Percentiles rank a stretch among this genome's conserved stretches.
Conservation (phyloP, 2,329 filamentous ascomycete genomes). For the Aureobasidium sp. region DNA sequence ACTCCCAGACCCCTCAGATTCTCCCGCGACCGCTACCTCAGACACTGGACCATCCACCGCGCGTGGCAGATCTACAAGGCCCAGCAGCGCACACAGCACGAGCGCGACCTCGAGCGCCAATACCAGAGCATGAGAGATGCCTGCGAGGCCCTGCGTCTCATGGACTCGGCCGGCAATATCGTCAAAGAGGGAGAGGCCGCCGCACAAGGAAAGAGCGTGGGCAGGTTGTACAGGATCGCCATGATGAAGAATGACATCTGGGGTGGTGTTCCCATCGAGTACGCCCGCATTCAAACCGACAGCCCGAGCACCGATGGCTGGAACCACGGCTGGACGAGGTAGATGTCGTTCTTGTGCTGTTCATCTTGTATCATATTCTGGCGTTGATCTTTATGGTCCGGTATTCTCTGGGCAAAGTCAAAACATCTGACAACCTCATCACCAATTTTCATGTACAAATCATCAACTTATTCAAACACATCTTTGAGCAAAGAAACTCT, state of each 20-base stretch:
- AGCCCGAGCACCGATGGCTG: constrained; percentile 72
- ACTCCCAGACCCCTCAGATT: constrained; percentile 77
- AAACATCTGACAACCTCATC: not conserved
- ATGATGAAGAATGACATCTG: constrained; percentile 89
- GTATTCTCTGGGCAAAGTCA: not conserved
- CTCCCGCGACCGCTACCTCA: constrained; percentile 76
- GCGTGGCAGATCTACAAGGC: constrained; percentile 80
- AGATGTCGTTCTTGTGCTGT: not conserved
- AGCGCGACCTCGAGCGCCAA: constrained; percentile 67
- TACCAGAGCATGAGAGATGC: constrained; percentile 78
- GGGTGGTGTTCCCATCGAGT: constrained; percentile 82
- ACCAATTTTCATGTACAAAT: not conserved
- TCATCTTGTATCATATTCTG: constrained; percentile 9
- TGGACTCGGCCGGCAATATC: constrained; percentile 38
- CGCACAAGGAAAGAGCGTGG: constrained; percentile 48
- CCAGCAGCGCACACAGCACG: constrained; percentile 56
- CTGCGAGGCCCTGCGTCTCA: constrained; percentile 69
- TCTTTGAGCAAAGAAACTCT: not conserved
- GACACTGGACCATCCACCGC: constrained; percentile 98
- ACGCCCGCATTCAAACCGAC: constrained; percentile 77
- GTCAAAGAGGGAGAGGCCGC: constrained; percentile 24
- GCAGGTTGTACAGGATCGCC: constrained; percentile 75
- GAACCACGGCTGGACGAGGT: constrained; percentile 86
- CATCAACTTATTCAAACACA: too few species aligned
- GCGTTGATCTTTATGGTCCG: not conserved